Base-by-base conservation (phyloP, 495 filamentous ascomycete genomes). In the Penicillium bialowiezense region DNA sequence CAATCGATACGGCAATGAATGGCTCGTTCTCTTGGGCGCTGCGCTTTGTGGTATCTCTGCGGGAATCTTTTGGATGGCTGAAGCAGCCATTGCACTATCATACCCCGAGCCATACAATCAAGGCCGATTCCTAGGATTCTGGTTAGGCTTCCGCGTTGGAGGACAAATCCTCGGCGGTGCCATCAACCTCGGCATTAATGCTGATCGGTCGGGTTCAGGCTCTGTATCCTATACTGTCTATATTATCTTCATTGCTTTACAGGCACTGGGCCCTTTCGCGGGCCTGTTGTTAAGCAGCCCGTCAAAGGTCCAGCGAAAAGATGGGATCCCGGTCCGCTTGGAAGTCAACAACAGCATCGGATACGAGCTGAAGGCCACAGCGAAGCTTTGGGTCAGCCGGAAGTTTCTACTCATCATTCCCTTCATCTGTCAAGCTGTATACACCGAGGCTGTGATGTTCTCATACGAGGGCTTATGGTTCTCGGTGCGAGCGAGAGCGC, bases 31-130 rank as follows among this genome's bases (percentile, higher is more conserved):
- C 33, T 63, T 87, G 36, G 84, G 84, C 7, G 82, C 83, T 0
- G 83, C 81, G 9, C 64, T 83, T 8, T 87, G 84, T 54, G 84
- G 84, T 18, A 64, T 86, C 28, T 81, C 77, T 0, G 84, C 84
- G 0, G 82, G 83, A 4, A 69, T 86, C 1, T 88, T 86, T 62
- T 88, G 84, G 84, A 78, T 77, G 63, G 76, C 82, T 0, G 84
- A 87, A 56, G 77, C 75, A 3, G 82, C 83, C 1, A 84, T 88
- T 37, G 83, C 82, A 0, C 75, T 86, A 4, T 68, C 77, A 0
- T 87, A 87, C 52, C 82, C 83, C 0, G 84, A 87, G 50, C 76
- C 78, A 2, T 75, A 78, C 41, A 85, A 86, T 36, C 72, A 79
- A 52, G 82, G 82, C 0, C 72, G 73, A 18, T 79, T 78, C 31